These are phyloP conservation scores for Ceratocystis diversiconidia DNA, from an alignment of 2,329 filamentous ascomycete species.

Conservation along the genomic window DNA sequence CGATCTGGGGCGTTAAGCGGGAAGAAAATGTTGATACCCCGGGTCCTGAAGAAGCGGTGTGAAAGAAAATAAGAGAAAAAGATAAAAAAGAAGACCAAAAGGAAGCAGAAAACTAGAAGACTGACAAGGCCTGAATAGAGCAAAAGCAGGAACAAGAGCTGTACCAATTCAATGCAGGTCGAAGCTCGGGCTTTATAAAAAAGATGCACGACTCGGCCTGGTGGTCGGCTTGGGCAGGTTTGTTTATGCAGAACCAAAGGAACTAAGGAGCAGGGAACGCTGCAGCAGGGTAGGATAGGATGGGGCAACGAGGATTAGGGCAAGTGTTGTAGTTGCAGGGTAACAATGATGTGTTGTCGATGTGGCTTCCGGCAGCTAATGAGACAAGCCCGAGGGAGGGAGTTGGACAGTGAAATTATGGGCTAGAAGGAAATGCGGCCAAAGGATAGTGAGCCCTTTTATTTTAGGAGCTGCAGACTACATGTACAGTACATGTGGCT, in stretches of 20 bases:
- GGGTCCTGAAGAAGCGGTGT: conserved; percentile 3
- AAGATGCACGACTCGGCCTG: not conserved
- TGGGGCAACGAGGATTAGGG: not conserved
- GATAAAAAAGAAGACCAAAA: not conserved
- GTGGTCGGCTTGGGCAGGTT: not conserved
- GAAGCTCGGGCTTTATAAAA: not conserved
- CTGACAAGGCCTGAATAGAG: not conserved
- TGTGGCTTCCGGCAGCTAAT: not conserved
- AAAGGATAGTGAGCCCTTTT: not conserved
- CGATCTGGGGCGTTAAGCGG: conserved; percentile 8
- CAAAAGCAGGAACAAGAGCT: conserved; percentile 6
- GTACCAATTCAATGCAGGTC: conserved; percentile 7
- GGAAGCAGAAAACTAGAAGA: not conserved
- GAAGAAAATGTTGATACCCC: conserved; percentile 41
- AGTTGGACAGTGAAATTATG: not conserved
- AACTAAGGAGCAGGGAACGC: not conserved
- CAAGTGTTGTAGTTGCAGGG: not conserved
- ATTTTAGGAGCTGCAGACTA: not conserved
- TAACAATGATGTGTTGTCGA: conserved; percentile 4
- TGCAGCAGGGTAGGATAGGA: not conserved
- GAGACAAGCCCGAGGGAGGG: not conserved
- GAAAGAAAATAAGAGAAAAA: conserved; percentile 1
- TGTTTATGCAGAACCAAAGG: not conserved
- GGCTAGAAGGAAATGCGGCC: too few relatives aligned
- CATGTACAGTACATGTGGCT: not conserved